Evolutionary conservation across 2,329 filamentous ascomycete genomes (phyloP).

Genomic region (Cordyceps fumosorosea): DNA sequence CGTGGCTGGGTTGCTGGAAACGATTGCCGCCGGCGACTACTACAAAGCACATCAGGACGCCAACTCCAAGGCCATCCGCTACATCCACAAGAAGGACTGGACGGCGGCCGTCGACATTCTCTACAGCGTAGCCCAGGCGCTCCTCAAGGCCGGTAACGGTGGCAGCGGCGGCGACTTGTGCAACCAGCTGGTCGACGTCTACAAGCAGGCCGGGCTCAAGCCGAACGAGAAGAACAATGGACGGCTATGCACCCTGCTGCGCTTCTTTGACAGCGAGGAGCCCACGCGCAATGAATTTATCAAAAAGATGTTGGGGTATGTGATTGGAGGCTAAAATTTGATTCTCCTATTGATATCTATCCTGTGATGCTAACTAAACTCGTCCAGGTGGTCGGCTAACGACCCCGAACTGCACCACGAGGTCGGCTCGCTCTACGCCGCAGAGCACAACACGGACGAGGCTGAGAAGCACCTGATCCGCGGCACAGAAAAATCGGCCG

Average conservation of each 20-base stretch:
- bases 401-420: slow-evolving; percentile 95
- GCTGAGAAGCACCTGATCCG: slow-evolving; percentile 85
- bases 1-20: slow-evolving; percentile 66
- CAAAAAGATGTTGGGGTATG: slow-evolving; percentile 70
- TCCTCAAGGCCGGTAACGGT: slow-evolving; percentile 88
- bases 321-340: slow-evolving; percentile 12
- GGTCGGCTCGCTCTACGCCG: slow-evolving; percentile 78
- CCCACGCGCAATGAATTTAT: slow-evolving; percentile 92
- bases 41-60: slow-evolving; percentile 99
- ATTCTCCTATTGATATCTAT: neutral
- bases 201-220: slow-evolving; percentile 76
- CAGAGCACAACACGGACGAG: slow-evolving; percentile 87
- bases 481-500: slow-evolving; percentile 82
- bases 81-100: slow-evolving; percentile 85
- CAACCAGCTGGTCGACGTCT: slow-evolving; percentile 82
- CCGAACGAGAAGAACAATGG: slow-evolving; percentile 70
- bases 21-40: slow-evolving; percentile 84
- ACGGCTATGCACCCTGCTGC: slow-evolving; percentile 68
- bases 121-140: slow-evolving; percentile 72
- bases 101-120: slow-evolving; percentile 80
- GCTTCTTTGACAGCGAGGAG: slow-evolving; percentile 75
- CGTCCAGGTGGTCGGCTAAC: slow-evolving; percentile 68
- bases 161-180: slow-evolving; percentile 88
- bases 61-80: slow-evolving; percentile 87
- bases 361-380: slow-evolving; percentile 6